Evolutionary conservation across 2,329 filamentous ascomycete species (phyloP), one percentile per base, ranked within the genome.

Genomic region (Akanthomyces lecanii): DNA sequence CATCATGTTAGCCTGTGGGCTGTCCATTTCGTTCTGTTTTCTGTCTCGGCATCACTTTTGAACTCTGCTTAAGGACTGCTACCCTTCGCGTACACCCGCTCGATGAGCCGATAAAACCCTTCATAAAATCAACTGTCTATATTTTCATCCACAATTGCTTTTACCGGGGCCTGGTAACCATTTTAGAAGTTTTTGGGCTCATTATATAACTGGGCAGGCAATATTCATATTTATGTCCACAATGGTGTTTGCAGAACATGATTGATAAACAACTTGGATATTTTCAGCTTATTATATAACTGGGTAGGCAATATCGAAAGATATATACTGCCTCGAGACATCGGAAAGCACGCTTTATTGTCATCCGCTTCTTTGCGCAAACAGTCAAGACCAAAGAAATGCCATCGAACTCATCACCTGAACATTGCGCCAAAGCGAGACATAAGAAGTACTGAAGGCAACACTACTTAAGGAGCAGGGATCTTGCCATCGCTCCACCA

Each of bases 401-500:
- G 11, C 45, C 30, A 38, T 45, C 23, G 38, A 48, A 33, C 18
- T 25, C 45, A 48, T 30, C 50, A 25, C 8, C 14, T 5, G 23
- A 48, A 48, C 44, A 36, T 16, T 45, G 42, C 25, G 54, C 11
- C 38, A 54, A 33, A 16, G 25, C 23, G 48, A 36, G 40, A 16
- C 47, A 54, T 28, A 12, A 36, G 52, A 23, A 36, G 36, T 12
- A 42, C 36, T 28, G 5, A 14, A 42, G 5, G 28, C n/a, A n/a
- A 51, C 25, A 55, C 18, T 21, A 45, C n/a, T 62, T 47, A 69
- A 36, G 68, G 67, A 45, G 67, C 68, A 48, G 67, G 65, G 38
- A 68, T 52, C 65, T 67, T 68, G 62, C 40, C 52, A 36, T 50
- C 21, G 40, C 67, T 61, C 68, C 70, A 71, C 70, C 70, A 71